These are phyloP conservation scores for Setomelanomma holmii DNA, from an alignment of 2,329 filamentous ascomycete species.

Conservation along the genomic window DNA sequence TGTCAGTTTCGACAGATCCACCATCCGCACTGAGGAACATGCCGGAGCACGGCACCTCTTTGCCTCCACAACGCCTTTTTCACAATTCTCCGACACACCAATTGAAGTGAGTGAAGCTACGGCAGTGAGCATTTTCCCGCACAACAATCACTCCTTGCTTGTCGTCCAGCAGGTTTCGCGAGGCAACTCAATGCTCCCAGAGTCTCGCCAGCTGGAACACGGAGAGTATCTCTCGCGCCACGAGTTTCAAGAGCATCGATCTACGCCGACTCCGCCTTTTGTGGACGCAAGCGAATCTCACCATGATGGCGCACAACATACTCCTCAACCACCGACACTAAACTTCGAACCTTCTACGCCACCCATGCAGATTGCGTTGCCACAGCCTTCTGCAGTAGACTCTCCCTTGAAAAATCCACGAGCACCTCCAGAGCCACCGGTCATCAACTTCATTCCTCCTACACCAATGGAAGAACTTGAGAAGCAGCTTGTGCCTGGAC, in stretches of 20 bases:
- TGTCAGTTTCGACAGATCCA: constrained; percentile 48
- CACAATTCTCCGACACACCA: constrained; percentile 58
- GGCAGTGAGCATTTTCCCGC: constrained; percentile 66
- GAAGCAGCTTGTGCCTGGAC: constrained; percentile 44
- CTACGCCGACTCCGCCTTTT: constrained; percentile 34
- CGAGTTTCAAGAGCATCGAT: constrained; percentile 23
- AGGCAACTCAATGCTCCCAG: constrained; percentile 31
- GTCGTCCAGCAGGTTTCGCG: constrained; percentile 63
- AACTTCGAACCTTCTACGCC: constrained; percentile 47
- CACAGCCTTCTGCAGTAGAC: constrained; percentile 50
- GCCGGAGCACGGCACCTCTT: constrained; percentile 55
- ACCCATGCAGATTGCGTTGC: constrained; percentile 38
- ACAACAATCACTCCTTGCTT: constrained; percentile 69
- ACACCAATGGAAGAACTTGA: constrained; percentile 59
- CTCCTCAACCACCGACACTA: constrained; percentile 35
- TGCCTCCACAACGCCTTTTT: constrained; percentile 57
- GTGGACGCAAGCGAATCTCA: constrained; percentile 28
- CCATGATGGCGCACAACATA: constrained; percentile 8
- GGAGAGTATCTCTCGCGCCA: constrained; percentile 22
- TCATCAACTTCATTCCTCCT: constrained; percentile 62
- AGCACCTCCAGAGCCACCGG: constrained; percentile 63
- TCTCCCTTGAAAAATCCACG: constrained; percentile 67
- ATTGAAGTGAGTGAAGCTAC: constrained; percentile 68
- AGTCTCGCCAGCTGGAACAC: constrained; percentile 21
- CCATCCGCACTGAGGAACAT: constrained; percentile 48